Evolutionary conservation across 2,329 filamentous ascomycete genomes (phyloP), one percentile per base, ranked within the genome.

Genomic region (Macroventuria anomochaeta): DNA sequence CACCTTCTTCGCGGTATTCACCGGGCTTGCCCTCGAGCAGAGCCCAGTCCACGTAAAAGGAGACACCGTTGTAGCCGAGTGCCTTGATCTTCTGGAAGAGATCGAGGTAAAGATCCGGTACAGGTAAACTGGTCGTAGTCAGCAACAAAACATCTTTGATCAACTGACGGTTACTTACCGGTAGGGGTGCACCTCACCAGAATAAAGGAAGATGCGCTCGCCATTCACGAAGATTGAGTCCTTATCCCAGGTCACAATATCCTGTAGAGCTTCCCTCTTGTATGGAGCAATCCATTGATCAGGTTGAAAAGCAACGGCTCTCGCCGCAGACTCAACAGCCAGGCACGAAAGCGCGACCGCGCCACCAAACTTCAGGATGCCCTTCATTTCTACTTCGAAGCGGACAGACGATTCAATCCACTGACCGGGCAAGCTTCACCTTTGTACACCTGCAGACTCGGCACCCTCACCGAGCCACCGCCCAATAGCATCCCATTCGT

Each of bases 61-160:
- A 91, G 1, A 93, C 88, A 37, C 85, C 83, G 63, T 89, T 93
- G 75, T 91, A 93, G 0, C 91, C 91, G 1, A 92, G 75, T 0
- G 89, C 87, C 72, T 89, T 92, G 72, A 93, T 85, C 75, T 96
- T 96, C 65, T 95, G 87, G 63, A 96, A 88, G 2, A 93, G 69
- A 61, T 93, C 90, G 7, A 89, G 78, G 78, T 87, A 87, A 4
- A 89, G 77, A 40, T 79, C 77, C 2, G 84, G 80, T 1, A 88
- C 85, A 1, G 86, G 85, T 1, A 88, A 74, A 61, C 83, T 81
- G 40, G 2, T 13, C 11, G 6, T n/a, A 4, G 17, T 40, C 23
- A 46, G 26, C 3, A 28, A 18, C 8, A 20, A 20, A 26, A 23
- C 2, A n/a, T 7, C 42, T 21, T 38, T 8, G 15, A 7, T 8